Evolutionary conservation across 2,329 filamentous ascomycete genomes (phyloP), one percentile per base, ranked within the genome.

Genomic region (Exserohilum rostratum): DNA sequence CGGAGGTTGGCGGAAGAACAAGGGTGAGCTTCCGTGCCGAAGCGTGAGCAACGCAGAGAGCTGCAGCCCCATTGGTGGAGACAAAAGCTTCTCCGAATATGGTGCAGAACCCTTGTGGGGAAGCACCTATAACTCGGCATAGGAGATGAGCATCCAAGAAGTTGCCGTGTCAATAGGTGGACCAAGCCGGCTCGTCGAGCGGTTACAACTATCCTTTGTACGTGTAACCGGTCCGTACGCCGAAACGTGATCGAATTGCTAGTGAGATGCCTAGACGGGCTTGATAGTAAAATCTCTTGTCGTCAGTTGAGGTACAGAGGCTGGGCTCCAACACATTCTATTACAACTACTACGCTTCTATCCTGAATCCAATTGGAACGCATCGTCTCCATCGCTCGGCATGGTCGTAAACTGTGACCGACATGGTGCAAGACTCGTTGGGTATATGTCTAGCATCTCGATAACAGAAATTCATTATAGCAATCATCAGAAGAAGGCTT

Each of bases 51-150:
- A 57, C 44, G 50, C 12, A 20, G 22, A 6, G 12, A 25, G 20
- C n/a, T 9, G 40, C 3, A 12, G 12, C 15, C 4, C 60, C 53
- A 70, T 70, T 70, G 69, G 70, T 69, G 67, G 70, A 69, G 30
- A 46, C 22, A 30, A 37, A 49, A 20, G 51, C 44, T 66, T 67
- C 61, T 61, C 45, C 54, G 67, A 66, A 57, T 45, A 57, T 53
- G 57, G 18, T 34, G 40, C 42, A 50, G 50, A 39, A 52, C 27
- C 29, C 20, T 38, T 61, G 62, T 45, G 61, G 60, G 58, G 56
- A 61, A 62, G 27, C n/a, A 50, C 39, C 39, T 42, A 22, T 13
- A 9, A 5, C 30, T 39, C 30, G 20, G 30, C 27, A n/a, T 34
- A 15, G 13, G 22, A 53, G 11, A 31, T 33, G 29, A 46, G 35